Conservation (phyloP, 1,284 basidiomycete species). For the Ceratobasidium sp. region DNA sequence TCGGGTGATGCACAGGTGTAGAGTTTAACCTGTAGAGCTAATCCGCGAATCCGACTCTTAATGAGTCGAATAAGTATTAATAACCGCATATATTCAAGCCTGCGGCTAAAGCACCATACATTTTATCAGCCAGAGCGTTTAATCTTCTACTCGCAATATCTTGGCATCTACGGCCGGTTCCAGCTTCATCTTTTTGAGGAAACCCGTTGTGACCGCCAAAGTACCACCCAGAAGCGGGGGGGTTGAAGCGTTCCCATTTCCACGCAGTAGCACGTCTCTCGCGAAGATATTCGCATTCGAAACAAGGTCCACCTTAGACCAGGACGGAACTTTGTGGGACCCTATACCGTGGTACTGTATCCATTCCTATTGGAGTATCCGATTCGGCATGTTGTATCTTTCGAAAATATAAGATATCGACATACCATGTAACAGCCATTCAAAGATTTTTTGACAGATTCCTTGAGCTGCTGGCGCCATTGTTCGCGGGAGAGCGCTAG, state of each 20-base stretch:
- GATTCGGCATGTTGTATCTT: not conserved
- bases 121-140: not conserved
- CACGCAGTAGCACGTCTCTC: not conserved
- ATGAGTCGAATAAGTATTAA: not conserved
- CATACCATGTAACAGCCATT: conserved; percentile 28
- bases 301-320: conserved; percentile 7
- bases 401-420: too few relatives aligned
- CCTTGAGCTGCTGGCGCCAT: conserved; percentile 7
- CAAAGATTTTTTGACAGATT: not conserved
- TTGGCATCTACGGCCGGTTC: conserved; percentile 1
- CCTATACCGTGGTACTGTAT: conserved; percentile 17
- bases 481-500: not conserved
- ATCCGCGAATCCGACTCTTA: not conserved
- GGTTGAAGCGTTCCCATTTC: not conserved
- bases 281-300: conserved; percentile 11
- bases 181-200: not conserved
- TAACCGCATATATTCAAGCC: not conserved
- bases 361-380: conserved; percentile 8
- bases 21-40: not conserved
- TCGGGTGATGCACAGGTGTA: too few relatives aligned
- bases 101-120: not conserved
- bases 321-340: not conserved
- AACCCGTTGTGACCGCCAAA: not conserved
- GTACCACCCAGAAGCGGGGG: not conserved
- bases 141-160: not conserved